Base-by-base conservation (phyloP, 1,284 basidiomycete species). In the Nidula niveotomentosa region DNA sequence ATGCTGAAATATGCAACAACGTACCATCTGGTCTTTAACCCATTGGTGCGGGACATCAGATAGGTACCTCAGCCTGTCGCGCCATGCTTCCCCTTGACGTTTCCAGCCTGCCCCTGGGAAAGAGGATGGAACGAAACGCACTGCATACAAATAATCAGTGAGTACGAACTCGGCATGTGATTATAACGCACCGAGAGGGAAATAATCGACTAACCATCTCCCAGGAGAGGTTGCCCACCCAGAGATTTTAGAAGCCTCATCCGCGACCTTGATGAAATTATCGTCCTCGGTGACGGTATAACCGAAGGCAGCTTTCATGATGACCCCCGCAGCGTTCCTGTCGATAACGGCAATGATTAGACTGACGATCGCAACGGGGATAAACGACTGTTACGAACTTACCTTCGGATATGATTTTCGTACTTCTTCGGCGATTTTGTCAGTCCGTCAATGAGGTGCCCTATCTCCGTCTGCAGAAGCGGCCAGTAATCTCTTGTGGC, bases 261-360 rank as follows among this genome's bases (percentile, higher is more conserved):
- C 73, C 0, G 73, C 74, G 3, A 75, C 64, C n/a, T 64, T 58
- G 49, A 79, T 71, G 54, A 79, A 77, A 0, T 61, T 66, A 56
- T 79, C 77, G 37, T 75, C 62, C 2, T 64, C 62, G 15, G 54
- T 57, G 8, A 78, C 66, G 2, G 64, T 65, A 59, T 77, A 77
- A 5, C 78, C 77, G 60, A 75, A 79, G 1, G 76, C 70, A 15
- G 76, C 63, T 56, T 71, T 74, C 74, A 80, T 75, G 30, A 79
- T 76, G 8, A 77, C 72, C 4, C 68, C 71, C 0, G 69, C 69
- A 1, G 73, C 66, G 55, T 75, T 75, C 53, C 77, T 79, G 43
- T 9, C 46, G 39, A 18, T 30, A n/a, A n/a, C n/a, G n/a, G n/a
- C n/a, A n/a, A n/a, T n/a, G n/a, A n/a, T n/a, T n/a, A n/a, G n/a